Percentiles rank a stretch among this genome's conserved stretches.
Conservation (phyloP, 2,329 filamentous ascomycete species). For the Capronia epimyces region DNA sequence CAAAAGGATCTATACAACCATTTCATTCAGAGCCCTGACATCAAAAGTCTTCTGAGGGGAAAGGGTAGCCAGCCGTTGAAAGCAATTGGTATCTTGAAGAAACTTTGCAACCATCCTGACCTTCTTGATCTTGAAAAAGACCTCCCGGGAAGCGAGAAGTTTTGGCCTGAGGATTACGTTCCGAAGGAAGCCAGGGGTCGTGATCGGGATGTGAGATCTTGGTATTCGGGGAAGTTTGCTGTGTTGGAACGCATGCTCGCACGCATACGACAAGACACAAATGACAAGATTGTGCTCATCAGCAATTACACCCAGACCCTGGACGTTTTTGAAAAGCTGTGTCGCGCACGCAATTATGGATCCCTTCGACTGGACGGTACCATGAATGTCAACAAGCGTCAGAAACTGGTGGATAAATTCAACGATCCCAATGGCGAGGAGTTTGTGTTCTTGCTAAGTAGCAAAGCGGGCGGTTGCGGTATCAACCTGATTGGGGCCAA, state of each 20-base stretch:
- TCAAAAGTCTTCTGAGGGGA: constrained; percentile 82
- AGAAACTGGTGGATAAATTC: constrained; percentile 96
- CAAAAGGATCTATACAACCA: constrained; percentile 93
- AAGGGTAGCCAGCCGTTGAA: constrained; percentile 96
- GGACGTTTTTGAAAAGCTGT: constrained; percentile 88
- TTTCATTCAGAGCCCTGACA: constrained; percentile 92
- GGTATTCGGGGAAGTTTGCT: constrained; percentile 97
- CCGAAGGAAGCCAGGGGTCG: constrained; percentile 81
- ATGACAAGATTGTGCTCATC: constrained; percentile 98
- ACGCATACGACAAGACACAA: constrained; percentile 89
- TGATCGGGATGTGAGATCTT: constrained; percentile 85
- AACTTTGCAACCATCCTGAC: constrained; percentile 96
- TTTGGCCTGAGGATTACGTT: constrained; percentile 80
- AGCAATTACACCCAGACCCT: constrained; percentile 97
- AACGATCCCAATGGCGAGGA: constrained; percentile 87
- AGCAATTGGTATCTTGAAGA: constrained; percentile 93
- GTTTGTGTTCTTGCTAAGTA: constrained; percentile 92
- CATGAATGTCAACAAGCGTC: constrained; percentile 95
- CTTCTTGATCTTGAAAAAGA: constrained; percentile 77
- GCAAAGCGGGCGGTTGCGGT: constrained; percentile 93
- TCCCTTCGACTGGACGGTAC: constrained; percentile 86
- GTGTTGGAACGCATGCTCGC: constrained; percentile 98
- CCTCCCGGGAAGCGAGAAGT: constrained; percentile 76
- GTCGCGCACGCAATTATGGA: constrained; percentile 77
- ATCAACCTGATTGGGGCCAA: constrained; percentile 94